phyloP scores from a whole-genome alignment of 345 rosid species.

The Citrus trifoliata region DNA sequence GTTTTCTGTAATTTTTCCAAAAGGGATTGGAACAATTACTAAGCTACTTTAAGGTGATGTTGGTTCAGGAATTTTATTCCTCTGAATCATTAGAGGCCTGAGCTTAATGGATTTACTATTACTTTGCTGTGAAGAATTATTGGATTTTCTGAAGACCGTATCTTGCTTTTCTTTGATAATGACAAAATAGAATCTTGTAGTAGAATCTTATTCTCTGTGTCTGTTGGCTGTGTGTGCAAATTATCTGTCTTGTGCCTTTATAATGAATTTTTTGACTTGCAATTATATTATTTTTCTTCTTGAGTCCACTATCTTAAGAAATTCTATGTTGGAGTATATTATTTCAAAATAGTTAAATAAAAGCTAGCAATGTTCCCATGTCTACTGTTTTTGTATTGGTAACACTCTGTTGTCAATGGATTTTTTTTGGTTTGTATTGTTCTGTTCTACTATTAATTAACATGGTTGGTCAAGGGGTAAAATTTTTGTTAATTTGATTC shows the following conservation, averaged over 20 bases:
- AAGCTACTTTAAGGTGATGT: background rate
- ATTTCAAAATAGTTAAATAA: background rate
- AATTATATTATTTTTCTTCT: background rate
- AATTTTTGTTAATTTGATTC: background rate
- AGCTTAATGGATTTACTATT: background rate
- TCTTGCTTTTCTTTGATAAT: background rate
- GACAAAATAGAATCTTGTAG: background rate
- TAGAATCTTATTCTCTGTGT: background rate
- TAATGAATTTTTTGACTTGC: background rate
- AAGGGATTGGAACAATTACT: background rate
- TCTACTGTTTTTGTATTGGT: background rate
- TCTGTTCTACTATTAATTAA: background rate
- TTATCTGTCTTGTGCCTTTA: background rate
- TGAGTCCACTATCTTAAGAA: background rate
- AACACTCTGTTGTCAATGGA: background rate
- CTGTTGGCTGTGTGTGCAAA: background rate
- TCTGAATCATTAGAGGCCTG: background rate
- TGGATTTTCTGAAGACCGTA: background rate
- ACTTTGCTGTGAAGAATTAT: background rate
- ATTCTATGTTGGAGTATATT: background rate
- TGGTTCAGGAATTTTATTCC: background rate
- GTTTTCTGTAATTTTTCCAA: background rate
- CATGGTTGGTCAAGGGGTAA: background rate
- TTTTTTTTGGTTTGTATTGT: background rate
- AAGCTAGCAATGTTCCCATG: background rate